Base-by-base conservation (phyloP, 2,329 filamentous ascomycete species). In the Phoma sp. region DNA sequence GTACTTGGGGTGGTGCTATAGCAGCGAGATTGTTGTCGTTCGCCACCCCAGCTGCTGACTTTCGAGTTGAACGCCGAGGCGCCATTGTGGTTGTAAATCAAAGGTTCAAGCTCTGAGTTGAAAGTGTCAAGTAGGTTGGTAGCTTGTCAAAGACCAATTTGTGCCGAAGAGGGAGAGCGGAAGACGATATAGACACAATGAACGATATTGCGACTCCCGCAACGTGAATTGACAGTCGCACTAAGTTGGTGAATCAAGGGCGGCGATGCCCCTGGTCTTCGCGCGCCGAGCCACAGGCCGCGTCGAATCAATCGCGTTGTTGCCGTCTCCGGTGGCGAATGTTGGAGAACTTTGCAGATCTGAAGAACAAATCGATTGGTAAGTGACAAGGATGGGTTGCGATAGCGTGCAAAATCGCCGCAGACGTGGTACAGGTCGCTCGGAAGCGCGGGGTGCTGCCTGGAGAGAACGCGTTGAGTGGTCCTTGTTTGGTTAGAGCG, bases 301-400 rank as follows among this genome's bases (percentile, higher is more conserved):
- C 58, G 67, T 62, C 61, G 56, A 68, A 60, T 60, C 54, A 42
- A 60, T 61, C 61, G 66, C 64, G 62, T 57, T 48, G 30, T 67
- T 57, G 60, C 29, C 66, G 63, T 59, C 56, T 51, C 54, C 52
- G 50, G 68, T 71, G 68, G 68, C 66, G 53, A 69, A 68, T 55
- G 45, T 38, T 37, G 40, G 37, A 45, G 34, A 53, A 50, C 34
- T 51, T 42, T 50, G 46, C 42, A 47, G 42, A 47, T 38, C 28
- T 7, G 17, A 7, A 30, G 34, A n/a, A 37, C 51, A 25, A 37
- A 49, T 30, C 40, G 26, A 34, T 45, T 56, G 25, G 17, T 25
- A 25, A 42, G 53, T 30, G 36, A 47, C 32, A 40, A 29, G 11
- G 20, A 17, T 12, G 9, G 29, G 10, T 20, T 33, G 20, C 9